A percentile compares a stretch with the other conserved stretches of the same genome.
These are phyloP conservation scores for Phlebopus sp. DNA, from an alignment of 1,284 basidiomycete genomes.

Conservation along the genomic window DNA sequence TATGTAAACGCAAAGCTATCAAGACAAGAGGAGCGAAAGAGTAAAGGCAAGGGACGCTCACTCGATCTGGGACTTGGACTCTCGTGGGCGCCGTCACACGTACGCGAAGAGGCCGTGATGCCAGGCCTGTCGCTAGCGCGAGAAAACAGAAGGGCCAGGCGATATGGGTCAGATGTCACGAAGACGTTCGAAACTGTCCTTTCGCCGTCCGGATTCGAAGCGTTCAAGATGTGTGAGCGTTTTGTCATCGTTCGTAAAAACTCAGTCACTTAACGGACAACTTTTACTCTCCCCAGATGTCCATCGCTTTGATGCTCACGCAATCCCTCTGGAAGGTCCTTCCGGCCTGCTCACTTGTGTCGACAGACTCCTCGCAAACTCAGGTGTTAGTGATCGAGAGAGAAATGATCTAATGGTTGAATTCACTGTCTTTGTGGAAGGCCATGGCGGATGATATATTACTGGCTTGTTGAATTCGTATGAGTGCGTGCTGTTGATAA, in stretches of 20 bases:
- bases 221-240: slow-evolving; percentile 68
- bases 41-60: slow-evolving; percentile 58
- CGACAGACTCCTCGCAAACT: slow-evolving; percentile 52
- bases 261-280: slow-evolving; percentile 3
- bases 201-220: slow-evolving; percentile 57
- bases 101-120: slow-evolving; percentile 60
- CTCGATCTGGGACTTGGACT: slow-evolving; percentile 61
- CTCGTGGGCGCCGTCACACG: slow-evolving; percentile 63
- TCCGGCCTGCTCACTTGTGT: slow-evolving; percentile 62
- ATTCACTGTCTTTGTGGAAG: slow-evolving; percentile 60
- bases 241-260: slow-evolving; percentile 11
- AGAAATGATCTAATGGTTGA: slow-evolving; percentile 52
- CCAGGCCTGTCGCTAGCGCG: slow-evolving; percentile 39
- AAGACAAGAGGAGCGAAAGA: slow-evolving; percentile 17
- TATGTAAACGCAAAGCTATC: slow-evolving; percentile 1
- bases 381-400: slow-evolving; percentile 46
- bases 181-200: slow-evolving; percentile 60
- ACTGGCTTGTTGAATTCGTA: slow-evolving; percentile 5
- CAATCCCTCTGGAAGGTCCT: slow-evolving; percentile 71
- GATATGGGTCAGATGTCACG: slow-evolving; percentile 55
- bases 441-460: slow-evolving; percentile 19
- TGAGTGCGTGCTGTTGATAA: slow-evolving; percentile 22
- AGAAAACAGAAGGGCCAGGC: slow-evolving; percentile 29
- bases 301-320: slow-evolving; percentile 67
- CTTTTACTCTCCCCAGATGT: slow-evolving; percentile 42